phyloP scores from a whole-genome alignment of 176 grass and related monocot species.

The sorghum (Sorghum bicolor) region DNA sequence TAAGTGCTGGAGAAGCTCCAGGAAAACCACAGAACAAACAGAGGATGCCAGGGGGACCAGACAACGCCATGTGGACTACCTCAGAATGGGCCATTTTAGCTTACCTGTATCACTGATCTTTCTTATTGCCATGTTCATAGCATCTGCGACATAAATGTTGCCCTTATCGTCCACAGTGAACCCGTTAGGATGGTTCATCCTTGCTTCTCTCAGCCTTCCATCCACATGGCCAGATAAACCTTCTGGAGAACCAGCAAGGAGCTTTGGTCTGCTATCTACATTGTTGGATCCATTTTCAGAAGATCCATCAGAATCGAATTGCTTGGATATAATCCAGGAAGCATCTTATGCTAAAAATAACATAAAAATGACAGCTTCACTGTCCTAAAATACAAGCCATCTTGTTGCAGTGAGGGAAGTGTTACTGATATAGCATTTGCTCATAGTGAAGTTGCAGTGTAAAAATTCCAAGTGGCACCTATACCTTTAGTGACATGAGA shows the following conservation, averaged over 20 bases:
- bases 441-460: not conserved
- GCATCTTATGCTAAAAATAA: not conserved
- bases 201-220: conserved; percentile 66
- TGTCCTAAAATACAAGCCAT: not conserved
- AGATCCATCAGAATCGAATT: not conserved
- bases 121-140: conserved; percentile 98
- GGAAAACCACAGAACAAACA: conserved; percentile 16
- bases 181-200: conserved; percentile 89
- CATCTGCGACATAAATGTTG: conserved; percentile 95
- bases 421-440: not conserved
- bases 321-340: not conserved
- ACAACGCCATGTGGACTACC: conserved; percentile 15
- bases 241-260: conserved; percentile 80
- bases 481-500: not conserved
- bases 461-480: not conserved
- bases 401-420: not conserved
- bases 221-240: conserved; percentile 89
- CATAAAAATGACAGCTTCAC: not conserved
- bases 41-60: conserved; percentile 32
- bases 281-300: conserved; percentile 26
- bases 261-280: conserved; percentile 95
- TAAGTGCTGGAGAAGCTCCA: conserved; percentile 7
- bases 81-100: conserved; percentile 22
- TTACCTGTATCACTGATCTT: conserved; percentile 93
- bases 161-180: conserved; percentile 82